phyloP scores from a whole-genome alignment of 106 monocot species.

The Triglochin maritima region DNA sequence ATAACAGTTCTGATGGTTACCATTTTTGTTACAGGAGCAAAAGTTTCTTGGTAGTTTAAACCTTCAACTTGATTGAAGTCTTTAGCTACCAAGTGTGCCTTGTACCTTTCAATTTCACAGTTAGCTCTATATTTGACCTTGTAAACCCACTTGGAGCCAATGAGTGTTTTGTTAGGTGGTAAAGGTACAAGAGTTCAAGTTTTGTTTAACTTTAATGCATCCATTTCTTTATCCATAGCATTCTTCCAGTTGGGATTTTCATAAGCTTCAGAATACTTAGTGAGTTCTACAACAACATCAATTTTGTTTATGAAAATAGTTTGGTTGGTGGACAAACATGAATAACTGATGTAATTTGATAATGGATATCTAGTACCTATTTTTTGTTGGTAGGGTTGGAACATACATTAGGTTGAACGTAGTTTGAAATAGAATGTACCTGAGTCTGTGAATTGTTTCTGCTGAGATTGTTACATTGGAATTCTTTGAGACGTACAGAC shows the following conservation, averaged over 20 bases:
- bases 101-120: constrained; percentile 1
- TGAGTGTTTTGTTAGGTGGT: background rate
- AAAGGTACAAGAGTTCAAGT: background rate
- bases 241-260: background rate
- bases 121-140: background rate
- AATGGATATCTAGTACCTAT: background rate
- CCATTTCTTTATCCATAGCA: background rate
- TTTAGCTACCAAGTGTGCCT: background rate
- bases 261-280: background rate
- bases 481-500: no score
- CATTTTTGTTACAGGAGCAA: background rate
- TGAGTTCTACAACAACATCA: background rate
- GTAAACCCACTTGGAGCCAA: constrained; percentile 1
- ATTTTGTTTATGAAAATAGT: background rate
- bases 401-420: background rate
- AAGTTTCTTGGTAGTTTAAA: constrained; percentile 1
- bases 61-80: background rate
- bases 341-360: background rate
- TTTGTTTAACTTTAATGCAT: background rate
- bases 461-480: no score
- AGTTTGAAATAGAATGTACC: no score
- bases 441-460: no score
- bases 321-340: background rate
- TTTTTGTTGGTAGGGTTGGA: background rate
- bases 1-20: background rate